Conservation (phyloP, 2,329 filamentous ascomycete genomes). For the Fusarium odoratissimum region DNA sequence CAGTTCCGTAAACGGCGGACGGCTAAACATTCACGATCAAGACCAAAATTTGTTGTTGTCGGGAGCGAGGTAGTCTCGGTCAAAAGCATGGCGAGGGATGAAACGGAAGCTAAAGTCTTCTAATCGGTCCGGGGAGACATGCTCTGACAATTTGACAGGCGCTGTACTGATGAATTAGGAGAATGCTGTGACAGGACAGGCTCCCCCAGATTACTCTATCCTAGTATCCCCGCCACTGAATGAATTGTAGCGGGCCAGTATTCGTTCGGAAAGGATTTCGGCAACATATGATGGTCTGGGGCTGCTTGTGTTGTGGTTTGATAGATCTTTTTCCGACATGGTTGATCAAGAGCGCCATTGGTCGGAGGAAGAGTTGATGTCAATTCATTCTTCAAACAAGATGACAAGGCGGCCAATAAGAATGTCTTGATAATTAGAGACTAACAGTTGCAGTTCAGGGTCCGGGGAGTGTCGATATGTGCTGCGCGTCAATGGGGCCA, state of each 20-base stretch:
- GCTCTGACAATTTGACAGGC: constrained; percentile 16
- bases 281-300: constrained; percentile 25
- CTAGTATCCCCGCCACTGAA: constrained; percentile 14
- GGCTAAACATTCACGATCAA: constrained; percentile 1
- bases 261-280: constrained; percentile 25
- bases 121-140: constrained; percentile 35
- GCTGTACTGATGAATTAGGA: constrained; percentile 9
- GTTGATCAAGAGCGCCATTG: constrained; percentile 32
- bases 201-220: constrained; percentile 37
- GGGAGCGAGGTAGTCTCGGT: constrained; percentile 5
- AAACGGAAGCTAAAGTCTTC: constrained; percentile 23
- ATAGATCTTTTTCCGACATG: constrained; percentile 32
- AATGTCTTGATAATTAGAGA: constrained; percentile 39
- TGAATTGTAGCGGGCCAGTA: constrained; percentile 19
- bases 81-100: constrained; percentile 22
- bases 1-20: constrained; percentile 19
- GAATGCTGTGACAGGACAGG: constrained; percentile 2
- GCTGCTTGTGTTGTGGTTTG: constrained; percentile 22
- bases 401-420: constrained; percentile 44
- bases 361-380: constrained; percentile 36
- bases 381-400: constrained; percentile 48
- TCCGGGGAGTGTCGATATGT: constrained; percentile 34
- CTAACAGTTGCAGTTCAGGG: constrained; percentile 24
- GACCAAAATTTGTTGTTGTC: background rate
- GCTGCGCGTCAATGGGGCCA: constrained; percentile 35